These are phyloP conservation scores for Clitoria ternatea DNA, from an alignment of 306 rosid species.

Conservation along the genomic window DNA sequence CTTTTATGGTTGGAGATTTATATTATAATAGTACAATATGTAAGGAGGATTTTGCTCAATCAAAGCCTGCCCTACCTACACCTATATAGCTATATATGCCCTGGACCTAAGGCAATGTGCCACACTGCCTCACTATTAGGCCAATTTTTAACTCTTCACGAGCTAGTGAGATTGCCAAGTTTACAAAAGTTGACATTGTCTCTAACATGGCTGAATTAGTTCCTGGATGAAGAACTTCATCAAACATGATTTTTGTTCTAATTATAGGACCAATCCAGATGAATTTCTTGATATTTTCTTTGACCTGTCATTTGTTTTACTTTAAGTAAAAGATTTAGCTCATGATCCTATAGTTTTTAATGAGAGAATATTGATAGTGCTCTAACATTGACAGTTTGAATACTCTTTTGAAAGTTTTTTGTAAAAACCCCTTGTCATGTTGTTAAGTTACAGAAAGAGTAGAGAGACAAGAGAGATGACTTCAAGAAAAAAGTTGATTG, in stretches of 20 bases:
- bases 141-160: not conserved
- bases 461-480: constrained; percentile 92
- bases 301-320: not conserved
- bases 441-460: constrained; percentile 71
- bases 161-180: not conserved
- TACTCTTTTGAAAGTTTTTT: not conserved
- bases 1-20: not conserved
- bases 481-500: constrained; percentile 95
- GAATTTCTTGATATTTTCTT: not conserved
- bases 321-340: too few species aligned
- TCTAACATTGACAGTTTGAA: constrained; percentile 7
- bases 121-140: not conserved
- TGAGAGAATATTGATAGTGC: too few species aligned
- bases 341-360: too few species aligned
- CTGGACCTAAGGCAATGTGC: not conserved
- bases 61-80: not conserved
- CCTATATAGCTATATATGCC: not conserved
- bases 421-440: not conserved
- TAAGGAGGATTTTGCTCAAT: not conserved
- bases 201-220: not conserved
- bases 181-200: not conserved
- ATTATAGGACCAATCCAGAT: not conserved
- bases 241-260: not conserved
- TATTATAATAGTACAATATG: not conserved
- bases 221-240: not conserved